Conservation (phyloP, 352 stramenopile genomes). For the Globisporangium takayamanum region DNA sequence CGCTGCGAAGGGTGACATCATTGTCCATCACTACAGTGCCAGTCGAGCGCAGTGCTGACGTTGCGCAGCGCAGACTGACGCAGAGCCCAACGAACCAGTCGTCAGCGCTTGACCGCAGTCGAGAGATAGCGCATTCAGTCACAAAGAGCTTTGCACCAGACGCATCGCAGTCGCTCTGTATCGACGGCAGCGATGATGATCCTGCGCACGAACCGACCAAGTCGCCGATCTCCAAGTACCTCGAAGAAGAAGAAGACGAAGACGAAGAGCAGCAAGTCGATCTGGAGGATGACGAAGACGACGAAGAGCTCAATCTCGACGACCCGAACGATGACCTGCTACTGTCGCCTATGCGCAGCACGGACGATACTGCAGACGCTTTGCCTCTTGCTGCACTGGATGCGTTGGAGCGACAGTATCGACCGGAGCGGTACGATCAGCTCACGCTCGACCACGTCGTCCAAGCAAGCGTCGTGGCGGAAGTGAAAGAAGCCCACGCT, state of each 20-base stretch:
- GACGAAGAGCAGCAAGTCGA: neutral
- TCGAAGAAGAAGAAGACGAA: neutral
- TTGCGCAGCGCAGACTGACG: no score
- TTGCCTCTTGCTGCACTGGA: neutral
- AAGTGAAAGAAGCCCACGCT: conserved; percentile 48
- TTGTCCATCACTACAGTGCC: no score
- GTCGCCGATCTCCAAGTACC: conserved; percentile 6
- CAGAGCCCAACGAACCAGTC: no score
- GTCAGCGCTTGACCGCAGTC: neutral
- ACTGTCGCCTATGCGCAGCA: no score
- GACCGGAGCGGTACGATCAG: conserved; percentile 21
- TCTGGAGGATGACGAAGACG: neutral
- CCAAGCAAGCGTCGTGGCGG: conserved; percentile 38
- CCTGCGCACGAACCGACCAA: neutral
- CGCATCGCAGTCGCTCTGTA: neutral
- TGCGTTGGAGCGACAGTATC: neutral
- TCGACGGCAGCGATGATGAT: neutral
- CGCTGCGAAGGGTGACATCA: no score
- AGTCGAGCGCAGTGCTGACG: no score
- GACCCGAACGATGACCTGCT: neutral
- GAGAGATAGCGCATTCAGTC: neutral
- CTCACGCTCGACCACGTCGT: conserved; percentile 38
- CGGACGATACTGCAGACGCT: neutral
- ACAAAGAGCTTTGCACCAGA: conserved; percentile 3
- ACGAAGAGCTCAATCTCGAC: neutral